Percentiles rank a stretch among this genome's conserved stretches.
Conservation (phyloP, 176 grass and related monocot genomes). For the Musa troglodytarum region DNA sequence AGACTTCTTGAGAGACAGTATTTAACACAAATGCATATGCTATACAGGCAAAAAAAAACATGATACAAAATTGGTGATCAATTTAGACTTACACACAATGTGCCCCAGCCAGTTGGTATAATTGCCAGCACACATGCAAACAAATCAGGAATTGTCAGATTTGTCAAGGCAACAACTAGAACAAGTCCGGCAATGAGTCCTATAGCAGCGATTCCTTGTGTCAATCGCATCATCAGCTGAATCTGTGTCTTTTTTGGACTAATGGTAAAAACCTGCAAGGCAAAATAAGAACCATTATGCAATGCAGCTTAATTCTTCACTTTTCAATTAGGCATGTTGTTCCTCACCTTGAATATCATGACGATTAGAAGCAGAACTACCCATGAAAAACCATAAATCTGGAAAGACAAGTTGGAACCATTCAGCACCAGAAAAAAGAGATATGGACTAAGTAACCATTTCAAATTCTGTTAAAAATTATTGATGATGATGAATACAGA, state of each 20-base stretch:
- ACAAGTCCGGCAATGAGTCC: conserved; percentile 54
- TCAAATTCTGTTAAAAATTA: background rate
- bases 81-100: conserved; percentile 64
- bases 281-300: conserved; percentile 15
- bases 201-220: conserved; percentile 71
- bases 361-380: conserved; percentile 67
- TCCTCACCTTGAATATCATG: conserved; percentile 72
- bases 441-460: background rate
- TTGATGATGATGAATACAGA: background rate
- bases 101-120: conserved; percentile 74
- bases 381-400: conserved; percentile 97
- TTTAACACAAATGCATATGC: background rate
- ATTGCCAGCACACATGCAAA: conserved; percentile 85
- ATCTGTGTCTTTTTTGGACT: conserved; percentile 54
- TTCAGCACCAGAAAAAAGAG: conserved; percentile 14
- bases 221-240: conserved; percentile 61
- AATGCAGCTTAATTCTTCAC: background rate
- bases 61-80: background rate
- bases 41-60: background rate
- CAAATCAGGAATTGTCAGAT: conserved; percentile 65
- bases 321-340: conserved; percentile 3
- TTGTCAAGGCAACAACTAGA: conserved; percentile 51
- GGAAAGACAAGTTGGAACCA: conserved; percentile 20
- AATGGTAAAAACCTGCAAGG: conserved; percentile 60
- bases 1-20: too few species aligned